Evolutionary conservation across 2,329 filamentous ascomycete species (phyloP).

Genomic region (Pseudodiploospora longispora): DNA sequence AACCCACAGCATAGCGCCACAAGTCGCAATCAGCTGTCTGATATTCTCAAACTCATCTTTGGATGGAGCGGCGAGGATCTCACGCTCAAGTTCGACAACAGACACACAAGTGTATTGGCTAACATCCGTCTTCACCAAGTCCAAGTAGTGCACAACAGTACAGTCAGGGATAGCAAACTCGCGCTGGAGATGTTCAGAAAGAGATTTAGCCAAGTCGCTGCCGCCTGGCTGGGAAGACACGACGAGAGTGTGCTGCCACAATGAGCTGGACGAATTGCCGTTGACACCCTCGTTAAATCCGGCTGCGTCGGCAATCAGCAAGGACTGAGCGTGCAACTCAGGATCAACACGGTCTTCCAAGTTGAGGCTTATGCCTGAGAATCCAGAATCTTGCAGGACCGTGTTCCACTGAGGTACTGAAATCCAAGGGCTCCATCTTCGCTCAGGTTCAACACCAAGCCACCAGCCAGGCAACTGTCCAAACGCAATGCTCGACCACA

Average conservation of each 20-base stretch:
- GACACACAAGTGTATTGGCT: slow-evolving; percentile 7
- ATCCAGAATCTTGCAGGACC: slow-evolving; percentile 5
- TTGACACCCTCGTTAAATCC: background rate
- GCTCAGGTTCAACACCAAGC: slow-evolving; percentile 6
- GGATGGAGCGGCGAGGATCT: slow-evolving; percentile 2
- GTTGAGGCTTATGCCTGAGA: slow-evolving; percentile 5
- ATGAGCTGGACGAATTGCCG: background rate
- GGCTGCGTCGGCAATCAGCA: slow-evolving; percentile 1
- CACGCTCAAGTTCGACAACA: slow-evolving; percentile 6
- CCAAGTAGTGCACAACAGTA: slow-evolving; percentile 1
- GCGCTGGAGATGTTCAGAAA: background rate
- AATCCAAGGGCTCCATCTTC: slow-evolving; percentile 9
- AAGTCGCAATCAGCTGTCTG: slow-evolving; percentile 8
- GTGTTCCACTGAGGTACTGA: slow-evolving; percentile 6
- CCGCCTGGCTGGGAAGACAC: background rate
- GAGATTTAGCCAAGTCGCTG: background rate
- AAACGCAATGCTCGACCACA: slow-evolving; percentile 8
- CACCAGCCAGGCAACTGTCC: slow-evolving; percentile 10
- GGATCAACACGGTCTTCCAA: slow-evolving; percentile 2
- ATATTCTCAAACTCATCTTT: slow-evolving; percentile 7
- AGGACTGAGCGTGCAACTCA: slow-evolving; percentile 4
- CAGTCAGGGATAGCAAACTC: slow-evolving; percentile 6
- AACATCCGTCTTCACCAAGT: slow-evolving; percentile 5
- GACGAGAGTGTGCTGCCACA: background rate
- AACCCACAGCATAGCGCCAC: slow-evolving; percentile 9